A percentile compares a stretch with the other conserved stretches of the same genome.
Conservation (phyloP, 495 filamentous ascomycete species). For the Podospora pseudocomata region DNA sequence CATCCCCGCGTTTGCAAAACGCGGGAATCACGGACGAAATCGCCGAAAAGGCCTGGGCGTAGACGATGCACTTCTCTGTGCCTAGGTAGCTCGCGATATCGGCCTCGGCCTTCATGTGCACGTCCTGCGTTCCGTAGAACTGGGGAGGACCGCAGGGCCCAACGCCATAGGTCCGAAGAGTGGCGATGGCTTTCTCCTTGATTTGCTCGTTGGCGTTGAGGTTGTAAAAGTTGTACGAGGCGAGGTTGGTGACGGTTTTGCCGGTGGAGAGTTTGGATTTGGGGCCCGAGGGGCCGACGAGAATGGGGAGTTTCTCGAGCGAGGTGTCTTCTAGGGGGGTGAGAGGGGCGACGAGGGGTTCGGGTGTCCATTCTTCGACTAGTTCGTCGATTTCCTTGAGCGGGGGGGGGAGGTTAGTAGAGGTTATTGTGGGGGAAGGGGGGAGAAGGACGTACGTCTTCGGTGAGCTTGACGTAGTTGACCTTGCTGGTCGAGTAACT, state of each 20-base stretch:
- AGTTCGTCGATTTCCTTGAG: conserved; percentile 87
- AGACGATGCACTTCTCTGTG: conserved; percentile 82
- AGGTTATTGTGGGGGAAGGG: not conserved
- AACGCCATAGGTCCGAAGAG: conserved; percentile 90
- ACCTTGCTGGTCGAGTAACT: conserved; percentile 84
- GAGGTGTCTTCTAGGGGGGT: conserved; percentile 74
- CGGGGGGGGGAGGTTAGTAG: not conserved
- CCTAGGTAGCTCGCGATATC: conserved; percentile 90
- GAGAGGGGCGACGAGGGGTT: conserved; percentile 74
- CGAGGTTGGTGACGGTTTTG: conserved; percentile 85
- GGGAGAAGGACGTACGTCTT: conserved; percentile 57
- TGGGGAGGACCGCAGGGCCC: conserved; percentile 94
- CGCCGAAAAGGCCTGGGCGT: conserved; percentile 92
- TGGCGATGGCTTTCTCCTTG: conserved; percentile 91
- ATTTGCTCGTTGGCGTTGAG: conserved; percentile 86
- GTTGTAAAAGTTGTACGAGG: conserved; percentile 95
- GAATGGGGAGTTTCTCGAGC: conserved; percentile 77
- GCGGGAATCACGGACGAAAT: conserved; percentile 92
- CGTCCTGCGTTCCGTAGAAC: conserved; percentile 98
- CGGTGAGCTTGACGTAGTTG: conserved; percentile 80
- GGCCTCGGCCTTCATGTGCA: conserved; percentile 93
- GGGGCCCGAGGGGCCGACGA: conserved; percentile 85
- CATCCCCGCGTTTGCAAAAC: conserved; percentile 94
- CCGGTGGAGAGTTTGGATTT: conserved; percentile 87
- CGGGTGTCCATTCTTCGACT: conserved; percentile 94